A percentile compares a stretch with the other conserved stretches of the same genome.
Evolutionary conservation across 345 rosid species (phyloP).

Genomic region (Bruguiera sexangula): DNA sequence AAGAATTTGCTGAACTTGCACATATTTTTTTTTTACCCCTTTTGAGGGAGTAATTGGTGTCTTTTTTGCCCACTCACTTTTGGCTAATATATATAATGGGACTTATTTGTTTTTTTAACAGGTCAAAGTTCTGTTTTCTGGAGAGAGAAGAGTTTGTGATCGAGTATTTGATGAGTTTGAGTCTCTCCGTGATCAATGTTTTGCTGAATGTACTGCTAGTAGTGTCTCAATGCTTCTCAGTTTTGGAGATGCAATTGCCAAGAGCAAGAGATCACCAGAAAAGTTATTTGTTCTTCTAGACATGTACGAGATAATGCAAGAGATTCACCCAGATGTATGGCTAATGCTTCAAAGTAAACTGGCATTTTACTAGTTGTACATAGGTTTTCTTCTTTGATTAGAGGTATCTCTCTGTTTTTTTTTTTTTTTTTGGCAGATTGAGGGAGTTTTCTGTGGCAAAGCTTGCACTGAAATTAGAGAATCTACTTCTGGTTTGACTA

Average conservation of each 20-base stretch:
- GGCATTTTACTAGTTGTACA: no score
- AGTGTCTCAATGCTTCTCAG: conserved; percentile 93
- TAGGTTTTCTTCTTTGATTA: no score
- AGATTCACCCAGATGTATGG: conserved; percentile 90
- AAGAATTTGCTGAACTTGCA: conserved; percentile 29
- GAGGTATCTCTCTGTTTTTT: neutral
- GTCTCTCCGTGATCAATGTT: conserved; percentile 86
- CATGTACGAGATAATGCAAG: conserved; percentile 98
- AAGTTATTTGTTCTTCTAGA: conserved; percentile 95
- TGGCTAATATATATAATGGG: neutral
- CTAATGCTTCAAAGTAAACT: neutral
- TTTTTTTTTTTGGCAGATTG: conserved; percentile 50
- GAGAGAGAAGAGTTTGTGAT: conserved; percentile 89
- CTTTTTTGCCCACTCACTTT: neutral
- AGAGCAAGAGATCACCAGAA: conserved; percentile 97
- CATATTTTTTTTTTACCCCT: neutral
- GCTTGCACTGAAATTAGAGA: conserved; percentile 88
- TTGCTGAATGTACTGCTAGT: conserved; percentile 74
- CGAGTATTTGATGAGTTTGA: conserved; percentile 86
- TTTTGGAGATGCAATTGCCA: conserved; percentile 98
- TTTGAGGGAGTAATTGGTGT: no score
- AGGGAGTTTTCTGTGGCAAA: conserved; percentile 71
- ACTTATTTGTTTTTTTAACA: conserved; percentile 23
- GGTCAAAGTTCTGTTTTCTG: conserved; percentile 93
- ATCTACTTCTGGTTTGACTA: conserved; percentile 79